A percentile compares a stretch with the other conserved stretches of the same genome.
phyloP scores from a whole-genome alignment of 2,329 filamentous ascomycete genomes.

The Hypoxylon sp. region DNA sequence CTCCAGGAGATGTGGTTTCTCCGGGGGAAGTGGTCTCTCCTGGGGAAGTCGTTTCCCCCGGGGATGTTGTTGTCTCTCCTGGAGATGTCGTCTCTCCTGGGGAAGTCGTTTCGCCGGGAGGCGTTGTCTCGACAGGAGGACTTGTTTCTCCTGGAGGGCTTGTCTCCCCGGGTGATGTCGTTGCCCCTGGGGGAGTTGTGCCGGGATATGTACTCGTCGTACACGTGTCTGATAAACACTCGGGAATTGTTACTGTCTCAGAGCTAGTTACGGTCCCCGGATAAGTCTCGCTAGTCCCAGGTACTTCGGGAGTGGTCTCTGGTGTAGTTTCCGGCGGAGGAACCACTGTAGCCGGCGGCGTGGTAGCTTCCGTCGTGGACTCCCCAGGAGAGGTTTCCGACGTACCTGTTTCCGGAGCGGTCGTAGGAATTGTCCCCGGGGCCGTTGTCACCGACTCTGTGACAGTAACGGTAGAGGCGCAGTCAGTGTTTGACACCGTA shows the following conservation, averaged over 20 bases:
- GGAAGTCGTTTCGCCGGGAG: too few relatives aligned
- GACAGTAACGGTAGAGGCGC: slow-evolving; percentile 12
- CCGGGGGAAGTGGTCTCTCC: too few relatives aligned
- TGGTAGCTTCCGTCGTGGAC: too few relatives aligned
- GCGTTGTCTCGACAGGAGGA: too few relatives aligned
- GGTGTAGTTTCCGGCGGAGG: not conserved
- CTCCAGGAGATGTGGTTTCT: too few relatives aligned
- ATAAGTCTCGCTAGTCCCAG: slow-evolving; percentile 24
- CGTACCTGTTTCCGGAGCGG: slow-evolving; percentile 1
- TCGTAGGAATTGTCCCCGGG: not conserved
- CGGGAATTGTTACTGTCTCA: slow-evolving; percentile 10
- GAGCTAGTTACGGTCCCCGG: slow-evolving; percentile 17
- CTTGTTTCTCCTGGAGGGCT: not conserved
- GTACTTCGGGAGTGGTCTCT: not conserved
- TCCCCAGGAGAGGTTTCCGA: slow-evolving; percentile 2
- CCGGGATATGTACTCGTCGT: slow-evolving; percentile 2
- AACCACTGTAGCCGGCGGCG: not conserved
- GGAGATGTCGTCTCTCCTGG: too few relatives aligned
- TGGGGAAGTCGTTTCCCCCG: too few relatives aligned
- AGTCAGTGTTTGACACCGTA: slow-evolving; percentile 13
- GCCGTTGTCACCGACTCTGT: slow-evolving; percentile 1
- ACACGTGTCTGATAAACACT: not conserved
- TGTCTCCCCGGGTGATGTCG: slow-evolving; percentile 6
- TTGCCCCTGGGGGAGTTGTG: not conserved
- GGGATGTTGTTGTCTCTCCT: too few relatives aligned